Conservation (phyloP, 73 alveolate genomes). For the Paramecium sexaurelia region DNA sequence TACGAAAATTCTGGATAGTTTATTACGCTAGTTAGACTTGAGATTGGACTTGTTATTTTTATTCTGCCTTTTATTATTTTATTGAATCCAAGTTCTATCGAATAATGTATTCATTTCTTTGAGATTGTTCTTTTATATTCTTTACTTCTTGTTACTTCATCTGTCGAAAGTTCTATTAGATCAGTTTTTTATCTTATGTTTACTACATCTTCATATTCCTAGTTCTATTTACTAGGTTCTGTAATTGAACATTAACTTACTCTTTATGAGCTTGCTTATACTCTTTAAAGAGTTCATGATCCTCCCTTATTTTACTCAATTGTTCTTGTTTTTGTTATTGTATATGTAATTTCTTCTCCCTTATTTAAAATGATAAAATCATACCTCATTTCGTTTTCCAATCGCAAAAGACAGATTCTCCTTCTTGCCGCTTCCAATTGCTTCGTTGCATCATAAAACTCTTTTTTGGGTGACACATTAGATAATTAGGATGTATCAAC, state of each 20-base stretch:
- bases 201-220: neutral
- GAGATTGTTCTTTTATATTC: constrained; percentile 19
- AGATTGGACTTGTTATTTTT: neutral
- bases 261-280: neutral
- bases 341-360: constrained; percentile 24
- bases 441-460: neutral
- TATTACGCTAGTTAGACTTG: neutral
- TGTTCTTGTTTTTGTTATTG: neutral
- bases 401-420: neutral
- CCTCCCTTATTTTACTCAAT: neutral
- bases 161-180: neutral
- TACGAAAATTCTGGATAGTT: constrained; percentile 26
- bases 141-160: constrained; percentile 22
- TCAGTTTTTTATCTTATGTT: neutral
- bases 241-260: constrained; percentile 14
- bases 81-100: neutral
- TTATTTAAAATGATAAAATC: neutral
- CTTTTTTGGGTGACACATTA: constrained; percentile 1
- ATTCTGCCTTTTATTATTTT: constrained; percentile 27
- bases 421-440: neutral
- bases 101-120: constrained; percentile 23
- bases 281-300: constrained; percentile 37
- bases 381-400: constrained; percentile 53
- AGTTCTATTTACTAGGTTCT: neutral
- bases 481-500: neutral